Percentiles rank a stretch among this genome's conserved stretches.
Conservation (phyloP, 108 stramenopile species). For the Poteriospumella lacustris region DNA sequence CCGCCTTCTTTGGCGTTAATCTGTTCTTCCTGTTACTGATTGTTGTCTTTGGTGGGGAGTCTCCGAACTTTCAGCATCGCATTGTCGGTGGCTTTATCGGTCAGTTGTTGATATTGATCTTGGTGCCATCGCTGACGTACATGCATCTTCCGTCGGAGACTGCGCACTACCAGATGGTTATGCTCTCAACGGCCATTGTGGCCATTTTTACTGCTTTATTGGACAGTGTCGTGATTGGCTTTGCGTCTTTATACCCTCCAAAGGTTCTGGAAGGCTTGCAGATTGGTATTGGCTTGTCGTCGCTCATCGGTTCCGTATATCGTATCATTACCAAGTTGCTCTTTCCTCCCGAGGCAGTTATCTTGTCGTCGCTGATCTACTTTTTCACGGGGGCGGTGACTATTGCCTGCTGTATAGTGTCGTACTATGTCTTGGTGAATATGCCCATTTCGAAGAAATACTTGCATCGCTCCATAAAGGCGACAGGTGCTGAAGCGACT, state of each 20-base stretch:
- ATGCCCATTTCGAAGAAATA: slow-evolving; percentile 16
- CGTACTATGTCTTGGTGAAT: neutral
- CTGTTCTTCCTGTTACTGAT: neutral
- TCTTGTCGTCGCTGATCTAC: neutral
- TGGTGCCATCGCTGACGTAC: slow-evolving; percentile 9
- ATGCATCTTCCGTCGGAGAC: neutral
- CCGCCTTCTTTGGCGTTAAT: slow-evolving; percentile 5
- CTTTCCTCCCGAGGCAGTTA: neutral
- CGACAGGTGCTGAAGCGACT: neutral
- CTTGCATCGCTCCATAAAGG: neutral
- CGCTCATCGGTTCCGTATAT: slow-evolving; percentile 19
- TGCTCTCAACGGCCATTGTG: slow-evolving; percentile 11
- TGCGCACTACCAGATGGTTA: neutral
- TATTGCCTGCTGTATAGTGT: neutral
- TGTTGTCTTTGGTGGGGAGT: neutral
- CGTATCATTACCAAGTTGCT: slow-evolving; percentile 1
- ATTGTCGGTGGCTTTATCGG: slow-evolving; percentile 23
- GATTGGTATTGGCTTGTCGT: slow-evolving; percentile 12
- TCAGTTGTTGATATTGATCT: neutral
- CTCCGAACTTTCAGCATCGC: neutral
- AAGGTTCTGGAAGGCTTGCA: neutral
- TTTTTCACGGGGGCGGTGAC: slow-evolving; percentile 19
- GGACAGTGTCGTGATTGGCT: slow-evolving; percentile 11
- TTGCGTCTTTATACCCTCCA: slow-evolving; percentile 5
- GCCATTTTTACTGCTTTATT: slow-evolving; percentile 13